Conservation (phyloP, 805 yeast genomes). For the Metschnikowia vanudenii region DNA sequence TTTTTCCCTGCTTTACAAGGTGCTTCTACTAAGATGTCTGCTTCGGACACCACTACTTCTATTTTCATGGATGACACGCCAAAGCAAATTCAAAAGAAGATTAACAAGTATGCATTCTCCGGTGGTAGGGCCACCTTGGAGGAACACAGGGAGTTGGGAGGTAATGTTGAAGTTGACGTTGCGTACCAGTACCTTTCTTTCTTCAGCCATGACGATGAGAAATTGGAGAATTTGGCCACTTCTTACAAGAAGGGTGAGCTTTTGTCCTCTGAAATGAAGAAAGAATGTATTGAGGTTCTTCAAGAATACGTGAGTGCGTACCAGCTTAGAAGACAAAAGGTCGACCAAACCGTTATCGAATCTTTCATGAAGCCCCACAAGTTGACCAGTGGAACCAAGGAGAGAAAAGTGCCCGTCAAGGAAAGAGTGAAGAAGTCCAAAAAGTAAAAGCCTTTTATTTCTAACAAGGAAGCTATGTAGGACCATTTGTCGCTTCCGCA, state of each 20-base stretch:
- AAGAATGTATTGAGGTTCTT: slow-evolving; percentile 74
- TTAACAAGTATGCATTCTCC: slow-evolving; percentile 93
- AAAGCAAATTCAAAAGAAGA: slow-evolving; percentile 87
- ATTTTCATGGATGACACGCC: slow-evolving; percentile 95
- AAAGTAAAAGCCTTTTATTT: slow-evolving; percentile 10
- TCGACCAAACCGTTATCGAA: slow-evolving; percentile 60
- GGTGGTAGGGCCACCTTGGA: slow-evolving; percentile 89
- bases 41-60: slow-evolving; percentile 85
- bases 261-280: slow-evolving; percentile 91
- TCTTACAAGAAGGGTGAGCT: slow-evolving; percentile 77
- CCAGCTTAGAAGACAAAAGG: slow-evolving; percentile 71
- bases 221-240: slow-evolving; percentile 58
- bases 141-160: slow-evolving; percentile 88
- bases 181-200: slow-evolving; percentile 91
- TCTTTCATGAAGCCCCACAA: slow-evolving; percentile 83
- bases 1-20: slow-evolving; percentile 99
- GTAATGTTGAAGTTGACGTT: slow-evolving; percentile 93
- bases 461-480: not conserved
- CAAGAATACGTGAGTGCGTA: slow-evolving; percentile 77
- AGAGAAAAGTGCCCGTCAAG: slow-evolving; percentile 71
- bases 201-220: slow-evolving; percentile 85
- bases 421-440: slow-evolving; percentile 46
- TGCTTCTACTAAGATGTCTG: slow-evolving; percentile 94
- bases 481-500: not conserved
- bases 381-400: slow-evolving; percentile 69